Conservation (phyloP, 1,284 basidiomycete genomes). For the Tilletia walkeri region DNA sequence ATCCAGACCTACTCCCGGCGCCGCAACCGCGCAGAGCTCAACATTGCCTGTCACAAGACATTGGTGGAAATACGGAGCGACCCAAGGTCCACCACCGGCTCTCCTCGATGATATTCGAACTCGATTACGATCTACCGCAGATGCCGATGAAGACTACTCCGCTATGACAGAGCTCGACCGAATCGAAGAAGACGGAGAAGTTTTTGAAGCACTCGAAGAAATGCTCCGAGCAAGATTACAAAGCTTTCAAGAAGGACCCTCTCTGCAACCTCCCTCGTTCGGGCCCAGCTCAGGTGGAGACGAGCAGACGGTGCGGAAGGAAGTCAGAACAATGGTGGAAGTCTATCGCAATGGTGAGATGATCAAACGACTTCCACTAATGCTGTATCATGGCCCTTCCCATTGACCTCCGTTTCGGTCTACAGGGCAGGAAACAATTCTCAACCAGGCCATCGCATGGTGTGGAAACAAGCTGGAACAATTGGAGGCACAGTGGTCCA, state of each 20-base stretch:
- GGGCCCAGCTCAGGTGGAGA: not conserved
- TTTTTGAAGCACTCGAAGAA: not conserved
- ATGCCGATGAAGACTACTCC: not conserved
- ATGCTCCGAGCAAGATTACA: not conserved
- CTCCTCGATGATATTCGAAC: conserved; percentile 11
- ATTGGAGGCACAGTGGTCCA: not conserved
- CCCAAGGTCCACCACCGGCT: not conserved
- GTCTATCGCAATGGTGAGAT: not conserved
- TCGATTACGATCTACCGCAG: not conserved
- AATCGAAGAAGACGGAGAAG: conserved; percentile 9
- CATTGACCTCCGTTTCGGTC: too few species aligned
- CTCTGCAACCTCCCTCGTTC: not conserved
- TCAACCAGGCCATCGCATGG: not conserved
- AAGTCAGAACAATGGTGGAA: not conserved
- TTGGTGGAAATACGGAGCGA: not conserved
- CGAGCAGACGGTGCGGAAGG: not conserved
- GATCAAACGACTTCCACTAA: too few species aligned
- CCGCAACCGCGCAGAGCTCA: not conserved
- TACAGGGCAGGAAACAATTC: not conserved
- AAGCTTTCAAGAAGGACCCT: not conserved
- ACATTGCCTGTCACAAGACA: not conserved
- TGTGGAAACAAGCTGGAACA: not conserved
- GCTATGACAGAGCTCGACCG: not conserved
- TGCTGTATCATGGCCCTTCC: not conserved
- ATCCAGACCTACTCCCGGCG: not conserved